Percentiles rank a stretch among this genome's conserved stretches.
Evolutionary conservation across 2,329 filamentous ascomycete species (phyloP).

Genomic region (Kalaharituber pfeilii): DNA sequence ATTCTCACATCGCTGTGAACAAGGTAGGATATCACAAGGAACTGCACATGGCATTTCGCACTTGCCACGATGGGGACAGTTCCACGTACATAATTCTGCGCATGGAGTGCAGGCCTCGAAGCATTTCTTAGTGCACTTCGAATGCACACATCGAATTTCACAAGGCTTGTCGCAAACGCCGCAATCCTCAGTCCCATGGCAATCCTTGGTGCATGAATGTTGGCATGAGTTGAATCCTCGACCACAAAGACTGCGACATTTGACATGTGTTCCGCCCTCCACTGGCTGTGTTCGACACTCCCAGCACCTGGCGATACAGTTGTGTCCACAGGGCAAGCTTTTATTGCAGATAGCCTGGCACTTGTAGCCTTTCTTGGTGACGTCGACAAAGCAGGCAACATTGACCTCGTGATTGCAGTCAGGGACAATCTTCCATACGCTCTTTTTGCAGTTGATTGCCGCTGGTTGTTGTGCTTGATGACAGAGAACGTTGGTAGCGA

Average conservation of each 20-base stretch:
- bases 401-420: neutral
- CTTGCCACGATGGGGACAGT: slow-evolving; percentile 35
- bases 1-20: slow-evolving; percentile 40
- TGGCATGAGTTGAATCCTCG: slow-evolving; percentile 37
- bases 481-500: neutral
- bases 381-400: neutral
- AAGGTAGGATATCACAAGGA: slow-evolving; percentile 51
- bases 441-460: neutral
- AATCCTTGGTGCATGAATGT: slow-evolving; percentile 37
- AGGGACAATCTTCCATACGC: neutral
- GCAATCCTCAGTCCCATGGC: slow-evolving; percentile 37
- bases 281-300: slow-evolving; percentile 29
- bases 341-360: slow-evolving; percentile 30
- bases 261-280: neutral
- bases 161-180: slow-evolving; percentile 35
- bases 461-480: neutral
- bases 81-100: slow-evolving; percentile 38
- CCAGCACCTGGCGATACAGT: slow-evolving; percentile 35
- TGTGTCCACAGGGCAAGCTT: slow-evolving; percentile 40
- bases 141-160: slow-evolving; percentile 40
- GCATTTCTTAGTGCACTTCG: slow-evolving; percentile 39
- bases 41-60: slow-evolving; percentile 40
- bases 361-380: neutral
- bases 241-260: slow-evolving; percentile 29
- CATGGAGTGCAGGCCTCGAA: slow-evolving; percentile 45